Base-by-base conservation (phyloP, 108 stramenopile genomes). In the Skeletonema grethae region DNA sequence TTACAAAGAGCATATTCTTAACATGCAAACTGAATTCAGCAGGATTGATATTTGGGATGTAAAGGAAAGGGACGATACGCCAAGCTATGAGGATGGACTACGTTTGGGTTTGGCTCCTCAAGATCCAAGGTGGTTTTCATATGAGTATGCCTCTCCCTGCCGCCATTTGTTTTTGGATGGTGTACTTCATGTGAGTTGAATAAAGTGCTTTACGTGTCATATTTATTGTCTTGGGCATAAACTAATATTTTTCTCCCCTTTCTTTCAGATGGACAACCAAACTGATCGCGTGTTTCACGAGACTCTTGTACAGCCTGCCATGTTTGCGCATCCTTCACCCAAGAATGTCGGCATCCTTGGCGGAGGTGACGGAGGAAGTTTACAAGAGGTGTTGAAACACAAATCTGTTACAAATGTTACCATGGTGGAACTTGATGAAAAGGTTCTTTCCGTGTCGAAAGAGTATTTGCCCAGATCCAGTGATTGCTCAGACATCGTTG, bases 301-400 rank as follows among this genome's bases (percentile, higher is more conserved):
- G 76, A 62, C 87, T 12, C 83, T 97, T 22, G 96, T 97, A 5
- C 97, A 97, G 74, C 95, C 97, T 38, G 96, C 91, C 31, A 93
- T 97, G 92, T 86, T 97, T 58, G 67, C 89, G 16, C 95, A 96
- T 67, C 73, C 91, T 9, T 74, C 87, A 63, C 95, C 97, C 6
- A 92, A 86, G 57, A 70, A 63, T 39, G 95, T 96, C n/a, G 87
- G 73, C 63, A 92, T 95, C 71, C 80, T 95, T 13, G 96, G 96
- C 7, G 96, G 96, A 9, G 94, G 90, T 9, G 96, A 95, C 79
- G 88, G 92, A n/a, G 96, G 93, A 22, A 89, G 94, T 12, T 76
- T 95, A 9, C 84, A 94, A 35, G 96, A 97, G 80, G 85, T 97
- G 1, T 79, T 97, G 10, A 91, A 92, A 55, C 96, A 97, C 80